Conservation (phyloP, 2,329 filamentous ascomycete genomes). For the Fusarium ambrosium region DNA sequence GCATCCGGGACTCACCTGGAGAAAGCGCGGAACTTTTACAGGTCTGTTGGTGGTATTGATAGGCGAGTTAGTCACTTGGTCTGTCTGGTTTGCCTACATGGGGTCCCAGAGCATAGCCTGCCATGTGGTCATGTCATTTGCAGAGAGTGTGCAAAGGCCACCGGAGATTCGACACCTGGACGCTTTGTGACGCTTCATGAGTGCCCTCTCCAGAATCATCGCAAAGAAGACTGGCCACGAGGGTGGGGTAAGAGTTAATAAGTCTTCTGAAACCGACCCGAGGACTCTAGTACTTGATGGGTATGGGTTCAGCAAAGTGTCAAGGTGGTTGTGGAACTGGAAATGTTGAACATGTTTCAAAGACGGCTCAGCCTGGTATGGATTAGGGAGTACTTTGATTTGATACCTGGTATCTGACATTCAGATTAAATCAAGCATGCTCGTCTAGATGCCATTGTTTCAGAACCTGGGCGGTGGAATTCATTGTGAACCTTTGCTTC, state of each 20-base stretch:
- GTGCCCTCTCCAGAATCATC: neutral
- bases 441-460: too few species aligned
- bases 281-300: neutral
- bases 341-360: neutral
- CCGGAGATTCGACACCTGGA: neutral
- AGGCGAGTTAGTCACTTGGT: neutral
- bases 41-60: neutral
- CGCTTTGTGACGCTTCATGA: neutral
- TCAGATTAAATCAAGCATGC: too few species aligned
- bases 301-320: neutral
- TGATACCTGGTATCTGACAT: too few species aligned
- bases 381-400: too few species aligned
- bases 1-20: accelerated
- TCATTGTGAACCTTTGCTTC: too few species aligned
- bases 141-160: neutral
- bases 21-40: accelerated
- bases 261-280: too few species aligned
- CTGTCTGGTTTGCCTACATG: neutral
- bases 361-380: accelerated
- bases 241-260: neutral
- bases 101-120: neutral
- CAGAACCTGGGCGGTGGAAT: too few species aligned
- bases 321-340: neutral
- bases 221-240: neutral
- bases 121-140: neutral